Base-by-base conservation (phyloP, 106 monocot species). In the Triglochin maritima region DNA sequence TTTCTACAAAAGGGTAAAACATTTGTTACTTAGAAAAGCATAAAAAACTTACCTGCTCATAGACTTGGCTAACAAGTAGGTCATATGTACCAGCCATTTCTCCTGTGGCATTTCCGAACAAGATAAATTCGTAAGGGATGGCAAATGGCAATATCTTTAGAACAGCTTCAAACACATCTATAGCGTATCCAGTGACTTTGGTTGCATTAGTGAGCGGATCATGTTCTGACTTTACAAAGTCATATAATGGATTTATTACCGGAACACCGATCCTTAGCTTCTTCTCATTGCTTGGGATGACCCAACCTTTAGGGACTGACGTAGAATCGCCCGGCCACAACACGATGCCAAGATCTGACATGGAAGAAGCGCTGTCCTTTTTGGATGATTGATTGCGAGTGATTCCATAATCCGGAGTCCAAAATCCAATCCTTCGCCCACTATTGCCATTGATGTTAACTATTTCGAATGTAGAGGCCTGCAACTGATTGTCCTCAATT, bases 231-330 rank as follows among this genome's bases (percentile, higher is more conserved):
- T 55, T 54, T 4, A 92, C 78, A 69, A 92, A 79, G 16, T 71
- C 58, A 3, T 0, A 4, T 17, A 81, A 92, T 2, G 85, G 85
- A 11, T 46, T 75, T 69, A 79, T 85, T 50, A 59, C 54, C 4
- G 91, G 91, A 41, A 92, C 76, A 2, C 78, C 85, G 51, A 92
- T 77, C 50, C 17, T 49, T 16, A 92, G 80, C 29, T 17, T 82
- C 48, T 63, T 74, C 47, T 76, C 62, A 3, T 13, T 66, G 4
- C 48, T 70, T 16, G 82, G 82, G 65, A 82, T 79, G 47, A 82
- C 76, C 87, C 87, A 87, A 17, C 91, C 91, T 57, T 74, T 87
- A 2, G 91, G 80, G 7, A 11, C 47, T 9, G 0, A 1, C 1
- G 4, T 47, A 7, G 44, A 42, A 4, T 70, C 73, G 6, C 85